phyloP scores from a whole-genome alignment of 768 basidiomycete species.

The Hypholoma sublateritium region DNA sequence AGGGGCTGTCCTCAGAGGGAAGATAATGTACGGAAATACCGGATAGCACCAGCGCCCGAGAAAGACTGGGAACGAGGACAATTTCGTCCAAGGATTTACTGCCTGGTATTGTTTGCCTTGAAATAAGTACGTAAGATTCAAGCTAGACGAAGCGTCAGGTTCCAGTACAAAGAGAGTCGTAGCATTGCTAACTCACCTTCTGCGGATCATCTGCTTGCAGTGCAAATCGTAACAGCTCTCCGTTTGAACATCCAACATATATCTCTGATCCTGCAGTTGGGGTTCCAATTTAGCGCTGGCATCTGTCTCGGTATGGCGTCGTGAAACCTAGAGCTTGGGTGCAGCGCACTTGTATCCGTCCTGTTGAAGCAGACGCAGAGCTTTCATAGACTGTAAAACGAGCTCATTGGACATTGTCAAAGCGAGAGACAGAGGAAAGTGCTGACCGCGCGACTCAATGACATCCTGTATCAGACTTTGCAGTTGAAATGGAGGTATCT shows the following conservation, averaged over 20 bases:
- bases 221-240: slow-evolving; percentile 79
- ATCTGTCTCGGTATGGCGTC: no score
- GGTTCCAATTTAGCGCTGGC: not conserved
- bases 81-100: slow-evolving; percentile 80
- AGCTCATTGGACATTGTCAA: not conserved
- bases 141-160: slow-evolving; percentile 29
- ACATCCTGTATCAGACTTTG: slow-evolving; percentile 37
- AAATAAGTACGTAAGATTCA: slow-evolving; percentile 64
- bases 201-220: slow-evolving; percentile 58
- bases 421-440: slow-evolving; percentile 14
- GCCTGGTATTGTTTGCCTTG: slow-evolving; percentile 67
- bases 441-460: slow-evolving; percentile 39
- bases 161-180: not conserved
- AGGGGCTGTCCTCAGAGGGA: not conserved
- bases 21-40: slow-evolving; percentile 43
- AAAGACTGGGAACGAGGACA: slow-evolving; percentile 73
- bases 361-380: slow-evolving; percentile 11
- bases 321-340: slow-evolving; percentile 56
- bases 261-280: slow-evolving; percentile 67
- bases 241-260: slow-evolving; percentile 84
- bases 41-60: slow-evolving; percentile 72
- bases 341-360: slow-evolving; percentile 38
- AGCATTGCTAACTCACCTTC: slow-evolving; percentile 34
- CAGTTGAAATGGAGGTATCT: slow-evolving; percentile 36
- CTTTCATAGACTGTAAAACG: not conserved